Evolutionary conservation across 164 flowering plant genomes (phyloP), one percentile per base, ranked within the genome.

Genomic region (Sedum album): DNA sequence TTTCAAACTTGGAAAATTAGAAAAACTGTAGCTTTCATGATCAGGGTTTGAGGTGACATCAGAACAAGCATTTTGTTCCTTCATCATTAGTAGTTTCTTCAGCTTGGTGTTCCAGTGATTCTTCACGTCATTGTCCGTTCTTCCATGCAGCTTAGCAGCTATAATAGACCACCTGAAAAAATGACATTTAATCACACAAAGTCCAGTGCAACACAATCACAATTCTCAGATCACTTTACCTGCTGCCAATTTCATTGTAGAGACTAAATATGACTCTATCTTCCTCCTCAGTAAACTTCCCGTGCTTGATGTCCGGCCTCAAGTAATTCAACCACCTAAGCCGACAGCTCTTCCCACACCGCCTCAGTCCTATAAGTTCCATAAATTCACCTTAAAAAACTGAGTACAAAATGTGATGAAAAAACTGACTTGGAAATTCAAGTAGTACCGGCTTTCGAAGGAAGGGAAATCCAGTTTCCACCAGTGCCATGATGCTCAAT

Each of bases 91-190:
- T 74, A 72, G 76, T 77, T 76, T 80, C 75, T 76, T 80, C 18
- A 80, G 33, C 65, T 78, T 78, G 20, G 83, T 80, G 73, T 80
- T 80, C 83, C 83, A 80, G 44, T 78, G 71, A 63, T 80, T 80
- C 69, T 80, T 80, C 67, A 80, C 74, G 46, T 77, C 80, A 65
- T 77, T 77, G 71, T 77, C 83, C 60, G 80, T 77, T 68, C 80
- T 71, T 68, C 83, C 81, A 15, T 78, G 79, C 1, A 80, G 67
- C 5, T 76, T 69, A 68, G 79, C 72, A 17, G 83, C 81, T 65
- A 80, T 80, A 51, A 76, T 35, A 28, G 83, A 80, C 83, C 83
- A 80, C 60, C 83, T 80, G 66, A 26, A 6, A 41, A 35, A 61
- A 46, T 64, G 4, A 10, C 28, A 18, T 63, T 46, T 1, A 13